Base-by-base conservation (phyloP, 1,284 basidiomycete species). In the Rhodotorula sp. region DNA sequence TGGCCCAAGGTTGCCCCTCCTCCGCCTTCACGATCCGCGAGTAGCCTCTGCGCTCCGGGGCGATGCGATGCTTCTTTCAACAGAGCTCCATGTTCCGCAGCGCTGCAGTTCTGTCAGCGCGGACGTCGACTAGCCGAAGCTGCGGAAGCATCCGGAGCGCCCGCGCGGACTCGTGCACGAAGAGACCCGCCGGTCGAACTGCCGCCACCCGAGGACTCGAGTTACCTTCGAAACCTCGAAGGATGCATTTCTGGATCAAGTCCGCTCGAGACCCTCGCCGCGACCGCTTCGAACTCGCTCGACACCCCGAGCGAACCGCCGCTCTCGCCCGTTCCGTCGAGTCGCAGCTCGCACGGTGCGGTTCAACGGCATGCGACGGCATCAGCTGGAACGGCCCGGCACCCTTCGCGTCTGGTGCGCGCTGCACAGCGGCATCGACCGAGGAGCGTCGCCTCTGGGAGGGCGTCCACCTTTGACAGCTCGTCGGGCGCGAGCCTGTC, bases 111-210 rank as follows among this genome's bases (percentile, higher is more conserved):
- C 3, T 62, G 62, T 0, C 31, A 50, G 15, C 38, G 54, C 5
- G 69, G 69, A 7, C 69, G 69, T 1, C 65, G 69, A n/a, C 38
- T 66, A 26, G 67, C 69, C 19, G 69, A 61, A 19, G 62, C 67
- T n/a, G 57, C 62, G 8, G 69, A 70, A 12, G 61, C 60, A 3
- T 21, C 55, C 55, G 55, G 34, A 16, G 60, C 67, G 43, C 69
- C 69, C 19, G 69, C 69, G 1, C 56, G 62, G 5, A 70, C 65
- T 8, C 54, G 62, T 2, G 47, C 54, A 5, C 57, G 69, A 18
- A 54, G 62, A 1, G 65, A 67, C 7, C 62, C 66, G 45, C 66
- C 69, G 2, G 49, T 47, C 4, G 49, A 54, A 10, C 57, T 64
- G 5, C 49, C 58, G 1, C 21, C 60, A 1, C 69, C 28, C 12